Conservation (phyloP, 2,329 filamentous ascomycete genomes). For the Paecilomyces variotii region DNA sequence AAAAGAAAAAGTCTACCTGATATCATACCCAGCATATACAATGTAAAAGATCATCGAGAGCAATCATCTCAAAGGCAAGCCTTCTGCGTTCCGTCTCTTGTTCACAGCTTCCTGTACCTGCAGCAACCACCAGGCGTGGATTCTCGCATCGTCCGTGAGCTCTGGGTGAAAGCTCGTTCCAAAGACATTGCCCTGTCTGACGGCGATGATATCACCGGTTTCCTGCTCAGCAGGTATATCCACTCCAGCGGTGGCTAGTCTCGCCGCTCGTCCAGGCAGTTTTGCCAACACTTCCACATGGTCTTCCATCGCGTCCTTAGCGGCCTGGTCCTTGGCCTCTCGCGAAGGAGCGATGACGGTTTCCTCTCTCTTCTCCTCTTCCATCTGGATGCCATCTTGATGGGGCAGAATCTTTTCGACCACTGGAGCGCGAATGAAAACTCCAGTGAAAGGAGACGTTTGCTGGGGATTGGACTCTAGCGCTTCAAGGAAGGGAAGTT, state of each 20-base stretch:
- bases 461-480: conserved; percentile 15
- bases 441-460: conserved; percentile 58
- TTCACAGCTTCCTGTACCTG: conserved; percentile 50
- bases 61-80: neutral
- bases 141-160: conserved; percentile 75
- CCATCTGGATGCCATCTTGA: conserved; percentile 42
- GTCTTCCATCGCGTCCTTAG: conserved; percentile 36
- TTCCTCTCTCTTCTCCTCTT: conserved; percentile 40
- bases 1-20: conserved; percentile 10
- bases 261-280: conserved; percentile 45
- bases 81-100: conserved; percentile 15
- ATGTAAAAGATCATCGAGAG: neutral
- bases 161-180: conserved; percentile 96
- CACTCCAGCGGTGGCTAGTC: conserved; percentile 38
- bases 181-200: conserved; percentile 83
- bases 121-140: conserved; percentile 88
- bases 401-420: conserved; percentile 70
- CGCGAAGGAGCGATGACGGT: conserved; percentile 52
- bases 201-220: conserved; percentile 71
- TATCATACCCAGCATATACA: conserved; percentile 16
- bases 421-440: conserved; percentile 91
- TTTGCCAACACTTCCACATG: conserved; percentile 53
- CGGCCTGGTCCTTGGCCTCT: conserved; percentile 37
- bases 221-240: conserved; percentile 33
- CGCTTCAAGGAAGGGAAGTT: conserved; percentile 59